Evolutionary conservation across 2,329 filamentous ascomycete genomes (phyloP), one percentile per base, ranked within the genome.

Genomic region (Helotiales sp.): DNA sequence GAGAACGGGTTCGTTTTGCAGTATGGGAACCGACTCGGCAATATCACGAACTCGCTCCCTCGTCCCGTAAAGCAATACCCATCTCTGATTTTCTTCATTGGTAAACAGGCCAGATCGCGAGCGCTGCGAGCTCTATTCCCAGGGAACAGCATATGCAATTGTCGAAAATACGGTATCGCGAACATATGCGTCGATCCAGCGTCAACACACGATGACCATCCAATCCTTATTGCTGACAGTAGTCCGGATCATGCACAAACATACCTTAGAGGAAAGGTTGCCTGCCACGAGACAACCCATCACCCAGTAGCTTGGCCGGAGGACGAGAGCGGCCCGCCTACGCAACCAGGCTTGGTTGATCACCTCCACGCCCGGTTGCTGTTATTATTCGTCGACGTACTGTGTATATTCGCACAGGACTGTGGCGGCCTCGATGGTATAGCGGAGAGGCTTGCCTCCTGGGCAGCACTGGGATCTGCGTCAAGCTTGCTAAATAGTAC

Each of bases 391-490:
- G 54, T 52, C 38, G 55, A 70, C 44, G 55, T 70, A 15, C 38
- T 70, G 19, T 67, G 58, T 46, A 63, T 69, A 44, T 69, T 70
- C 52, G 56, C 59, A 19, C 44, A 67, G 30, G 64, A 70, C 49
- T 63, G 64, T 48, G 25, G 60, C 24, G 55, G 60, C 10, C 51
- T 67, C 17, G 51, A 52, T 34, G 47, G 48, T 29, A 52, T 65
- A 13, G 55, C 62, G 48, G 40, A 53, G 30, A 60, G 46, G 17
- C 42, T 69, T n/a, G 52, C 52, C 36, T 19, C 17, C 17, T 67
- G 55, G 63, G 49, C 53, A 44, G 52, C 47, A 31, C 53, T 61
- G 13, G 60, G 55, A 25, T 64, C 62, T 50, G 50, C 55, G 42
- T 67, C 63, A 36, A 63, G 51, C 49, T 46, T 67, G 17, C 57